A percentile compares a stretch with the other conserved stretches of the same genome.
These are phyloP conservation scores for Backusella macrospora DNA, from an alignment of 192 early-diverging fungal genomes.

Conservation along the genomic window DNA sequence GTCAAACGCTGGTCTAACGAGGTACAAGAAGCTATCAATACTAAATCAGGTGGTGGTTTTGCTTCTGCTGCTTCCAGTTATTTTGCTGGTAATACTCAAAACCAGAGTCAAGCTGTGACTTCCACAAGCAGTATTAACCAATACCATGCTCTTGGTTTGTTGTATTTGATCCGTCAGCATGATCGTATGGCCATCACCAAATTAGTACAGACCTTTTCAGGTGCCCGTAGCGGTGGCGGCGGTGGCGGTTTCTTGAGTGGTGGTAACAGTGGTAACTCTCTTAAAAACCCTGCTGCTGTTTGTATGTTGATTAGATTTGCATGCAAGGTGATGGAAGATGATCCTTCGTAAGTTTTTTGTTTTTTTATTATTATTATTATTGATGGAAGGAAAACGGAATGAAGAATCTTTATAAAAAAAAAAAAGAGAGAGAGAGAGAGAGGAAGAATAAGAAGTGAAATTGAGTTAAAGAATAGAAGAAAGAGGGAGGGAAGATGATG, in stretches of 20 bases:
- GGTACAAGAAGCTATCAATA: constrained; percentile 91
- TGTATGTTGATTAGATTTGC: constrained; percentile 94
- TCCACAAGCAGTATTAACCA: constrained; percentile 87
- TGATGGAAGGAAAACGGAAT: too few species aligned
- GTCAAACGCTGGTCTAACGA: constrained; percentile 97
- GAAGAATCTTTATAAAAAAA: too few species aligned
- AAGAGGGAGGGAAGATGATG: too few species aligned
- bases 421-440: too few species aligned
- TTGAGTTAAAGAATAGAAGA: not conserved
- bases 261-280: constrained; percentile 30
- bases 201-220: constrained; percentile 88
- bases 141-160: constrained; percentile 94
- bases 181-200: constrained; percentile 99
- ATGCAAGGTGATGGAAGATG: constrained; percentile 82
- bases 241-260: constrained; percentile 20
- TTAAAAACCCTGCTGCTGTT: constrained; percentile 86
- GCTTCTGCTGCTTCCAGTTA: constrained; percentile 54
- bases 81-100: constrained; percentile 43
- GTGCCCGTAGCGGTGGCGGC: constrained; percentile 33
- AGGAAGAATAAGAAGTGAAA: not conserved
- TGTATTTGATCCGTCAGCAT: constrained; percentile 94
- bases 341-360: constrained; percentile 50
- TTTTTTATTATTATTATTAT: not conserved
- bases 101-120: constrained; percentile 46
- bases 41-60: constrained; percentile 63